These are phyloP conservation scores for Hamigera avellanea DNA, from an alignment of 495 filamentous ascomycete genomes.

Conservation along the genomic window DNA sequence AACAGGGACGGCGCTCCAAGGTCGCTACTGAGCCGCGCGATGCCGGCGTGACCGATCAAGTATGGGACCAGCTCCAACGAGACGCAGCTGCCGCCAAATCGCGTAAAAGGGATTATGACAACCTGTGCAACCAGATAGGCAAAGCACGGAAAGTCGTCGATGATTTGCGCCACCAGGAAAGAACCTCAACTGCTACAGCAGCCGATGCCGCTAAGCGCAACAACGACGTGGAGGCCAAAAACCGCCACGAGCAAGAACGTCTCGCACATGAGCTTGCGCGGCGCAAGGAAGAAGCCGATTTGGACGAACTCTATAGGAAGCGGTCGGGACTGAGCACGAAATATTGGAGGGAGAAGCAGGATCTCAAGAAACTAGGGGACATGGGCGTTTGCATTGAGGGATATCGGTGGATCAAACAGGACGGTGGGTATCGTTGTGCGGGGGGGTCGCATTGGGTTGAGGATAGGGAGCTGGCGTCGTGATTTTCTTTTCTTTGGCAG, in stretches of 20 bases:
- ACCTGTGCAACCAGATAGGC: slow-evolving; percentile 1
- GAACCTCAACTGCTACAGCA: slow-evolving; percentile 5
- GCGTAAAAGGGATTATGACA: slow-evolving; percentile 3
- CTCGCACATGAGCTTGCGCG: slow-evolving; percentile 18
- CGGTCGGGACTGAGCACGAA: slow-evolving; percentile 9
- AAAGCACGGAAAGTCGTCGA: slow-evolving; percentile 15
- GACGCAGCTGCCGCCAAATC: slow-evolving; percentile 26
- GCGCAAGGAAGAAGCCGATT: slow-evolving; percentile 17
- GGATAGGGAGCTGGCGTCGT: not conserved
- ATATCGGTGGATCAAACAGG: slow-evolving; percentile 1
- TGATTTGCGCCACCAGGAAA: slow-evolving; percentile 7
- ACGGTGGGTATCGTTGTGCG: not conserved
- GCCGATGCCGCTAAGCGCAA: slow-evolving; percentile 8
- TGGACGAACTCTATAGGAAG: slow-evolving; percentile 15
- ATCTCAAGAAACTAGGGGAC: slow-evolving; percentile 1
- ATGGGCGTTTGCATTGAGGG: not conserved
- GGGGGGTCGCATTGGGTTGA: not conserved
- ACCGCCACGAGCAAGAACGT: slow-evolving; percentile 22
- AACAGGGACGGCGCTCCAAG: not conserved
- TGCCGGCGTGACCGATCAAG: slow-evolving; percentile 40
- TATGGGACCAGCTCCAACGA: slow-evolving; percentile 43
- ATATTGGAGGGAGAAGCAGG: slow-evolving; percentile 25
- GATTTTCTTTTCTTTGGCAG: not conserved
- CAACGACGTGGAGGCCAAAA: slow-evolving; percentile 13
- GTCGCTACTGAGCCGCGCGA: slow-evolving; percentile 27